These are phyloP conservation scores for Pythium plurisporium DNA, from an alignment of 352 stramenopile genomes.

Conservation along the genomic window DNA sequence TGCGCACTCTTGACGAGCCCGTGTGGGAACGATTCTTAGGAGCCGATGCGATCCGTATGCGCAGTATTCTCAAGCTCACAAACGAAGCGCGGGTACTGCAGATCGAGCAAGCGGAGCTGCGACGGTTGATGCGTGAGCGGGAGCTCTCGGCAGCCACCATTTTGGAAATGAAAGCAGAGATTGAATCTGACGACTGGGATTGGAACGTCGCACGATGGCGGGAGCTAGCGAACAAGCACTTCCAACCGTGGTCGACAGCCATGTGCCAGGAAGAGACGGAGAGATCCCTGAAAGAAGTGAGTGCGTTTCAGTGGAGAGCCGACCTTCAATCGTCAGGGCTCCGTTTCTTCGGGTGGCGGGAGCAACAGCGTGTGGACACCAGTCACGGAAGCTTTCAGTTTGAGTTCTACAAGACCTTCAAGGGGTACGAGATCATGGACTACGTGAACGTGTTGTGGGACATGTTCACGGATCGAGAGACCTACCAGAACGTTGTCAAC, in stretches of 20 bases:
- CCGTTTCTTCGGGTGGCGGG: conserved; percentile 9
- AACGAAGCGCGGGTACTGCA: background rate
- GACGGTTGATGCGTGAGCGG: background rate
- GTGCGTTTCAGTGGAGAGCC: conserved; percentile 2
- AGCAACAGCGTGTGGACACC: background rate
- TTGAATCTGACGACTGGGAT: background rate
- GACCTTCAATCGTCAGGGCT: background rate
- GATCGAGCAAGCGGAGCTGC: background rate
- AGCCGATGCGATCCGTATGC: no score
- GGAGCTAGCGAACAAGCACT: background rate
- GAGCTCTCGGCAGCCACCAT: background rate
- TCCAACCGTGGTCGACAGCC: background rate
- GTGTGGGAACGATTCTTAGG: no score
- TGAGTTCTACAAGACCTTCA: background rate
- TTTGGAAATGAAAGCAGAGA: background rate
- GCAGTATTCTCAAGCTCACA: no score
- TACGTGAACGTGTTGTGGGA: conserved; percentile 1
- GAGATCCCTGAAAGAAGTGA: background rate
- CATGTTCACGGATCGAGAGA: background rate
- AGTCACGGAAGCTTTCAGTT: background rate
- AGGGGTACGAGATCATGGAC: background rate
- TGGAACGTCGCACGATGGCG: background rate
- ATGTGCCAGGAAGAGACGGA: background rate
- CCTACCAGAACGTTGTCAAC: background rate
- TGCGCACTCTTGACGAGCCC: no score